A percentile compares a stretch with the other conserved stretches of the same genome.
Evolutionary conservation across 306 rosid species (phyloP).

Genomic region (Vachellia pachyceras): DNA sequence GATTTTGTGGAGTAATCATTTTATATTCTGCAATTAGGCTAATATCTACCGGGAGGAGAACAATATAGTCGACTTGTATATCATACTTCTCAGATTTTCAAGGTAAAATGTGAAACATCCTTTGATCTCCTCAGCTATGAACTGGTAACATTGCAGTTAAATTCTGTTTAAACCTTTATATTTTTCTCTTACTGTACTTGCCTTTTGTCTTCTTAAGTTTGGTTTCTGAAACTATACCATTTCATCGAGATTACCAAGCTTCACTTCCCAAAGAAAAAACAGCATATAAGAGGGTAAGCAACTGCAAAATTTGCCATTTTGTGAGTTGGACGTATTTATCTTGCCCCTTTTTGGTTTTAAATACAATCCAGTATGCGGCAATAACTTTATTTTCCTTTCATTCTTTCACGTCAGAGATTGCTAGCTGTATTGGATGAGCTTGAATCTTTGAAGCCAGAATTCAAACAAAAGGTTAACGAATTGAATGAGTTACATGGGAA

Average conservation of each 20-base stretch:
- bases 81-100: constrained; percentile 88
- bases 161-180: constrained; percentile 18
- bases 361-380: background rate
- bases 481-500: constrained; percentile 44
- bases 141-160: constrained; percentile 3
- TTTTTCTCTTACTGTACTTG: background rate
- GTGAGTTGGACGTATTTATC: background rate
- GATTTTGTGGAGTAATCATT: constrained; percentile 31
- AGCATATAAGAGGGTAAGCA: constrained; percentile 52
- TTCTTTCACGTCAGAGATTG: constrained; percentile 50
- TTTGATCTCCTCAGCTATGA: constrained; percentile 25
- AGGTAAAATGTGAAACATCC: constrained; percentile 56
- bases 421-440: constrained; percentile 60
- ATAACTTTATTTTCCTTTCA: constrained; percentile 25
- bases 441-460: constrained; percentile 65
- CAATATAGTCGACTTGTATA: constrained; percentile 83
- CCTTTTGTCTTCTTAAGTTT: constrained; percentile 45
- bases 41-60: constrained; percentile 79
- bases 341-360: background rate
- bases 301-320: background rate
- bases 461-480: constrained; percentile 43
- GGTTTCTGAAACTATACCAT: constrained; percentile 73
- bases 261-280: constrained; percentile 53
- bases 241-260: constrained; percentile 64
- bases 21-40: constrained; percentile 61